Percentiles rank a stretch among this genome's conserved stretches.
Evolutionary conservation across 2,329 filamentous ascomycete genomes (phyloP).

Genomic region (Decorospora gaudefroyi): DNA sequence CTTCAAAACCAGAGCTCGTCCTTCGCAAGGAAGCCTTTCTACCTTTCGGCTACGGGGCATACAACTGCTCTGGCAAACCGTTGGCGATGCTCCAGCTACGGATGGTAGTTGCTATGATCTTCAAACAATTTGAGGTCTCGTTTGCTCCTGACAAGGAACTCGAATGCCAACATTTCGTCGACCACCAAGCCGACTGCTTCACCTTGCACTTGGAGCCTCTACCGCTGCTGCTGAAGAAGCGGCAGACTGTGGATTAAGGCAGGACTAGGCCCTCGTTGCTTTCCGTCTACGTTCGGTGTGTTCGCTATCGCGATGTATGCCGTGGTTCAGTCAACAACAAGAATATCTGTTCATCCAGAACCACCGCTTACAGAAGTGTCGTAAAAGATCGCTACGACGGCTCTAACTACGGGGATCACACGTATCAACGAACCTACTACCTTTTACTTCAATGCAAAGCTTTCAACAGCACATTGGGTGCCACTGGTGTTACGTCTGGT

Average conservation of each 20-base stretch:
- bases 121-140: slow-evolving; percentile 12
- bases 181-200: slow-evolving; percentile 23
- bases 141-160: slow-evolving; percentile 9
- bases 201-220: slow-evolving; percentile 13
- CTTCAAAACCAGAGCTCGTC: slow-evolving; percentile 13
- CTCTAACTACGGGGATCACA: neutral
- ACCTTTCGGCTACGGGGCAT: slow-evolving; percentile 67
- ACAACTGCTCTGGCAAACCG: slow-evolving; percentile 46
- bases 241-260: too few species aligned
- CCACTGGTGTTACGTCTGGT: too few species aligned
- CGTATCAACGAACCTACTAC: neutral
- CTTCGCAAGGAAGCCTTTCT: slow-evolving; percentile 62
- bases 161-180: slow-evolving; percentile 9
- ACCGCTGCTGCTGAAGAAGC: slow-evolving; percentile 11
- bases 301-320: too few species aligned
- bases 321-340: too few species aligned
- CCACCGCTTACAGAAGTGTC: too few species aligned
- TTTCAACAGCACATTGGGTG: too few species aligned
- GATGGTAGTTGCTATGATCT: slow-evolving; percentile 14
- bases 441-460: too few species aligned
- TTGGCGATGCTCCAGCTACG: slow-evolving; percentile 22
- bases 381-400: neutral
- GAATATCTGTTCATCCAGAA: too few species aligned
- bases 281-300: too few species aligned
- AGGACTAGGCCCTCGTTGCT: too few species aligned